Evolutionary conservation across 164 flowering plant genomes (phyloP), one percentile per base, ranked within the genome.

Genomic region (Tetrastigma voinierianum): DNA sequence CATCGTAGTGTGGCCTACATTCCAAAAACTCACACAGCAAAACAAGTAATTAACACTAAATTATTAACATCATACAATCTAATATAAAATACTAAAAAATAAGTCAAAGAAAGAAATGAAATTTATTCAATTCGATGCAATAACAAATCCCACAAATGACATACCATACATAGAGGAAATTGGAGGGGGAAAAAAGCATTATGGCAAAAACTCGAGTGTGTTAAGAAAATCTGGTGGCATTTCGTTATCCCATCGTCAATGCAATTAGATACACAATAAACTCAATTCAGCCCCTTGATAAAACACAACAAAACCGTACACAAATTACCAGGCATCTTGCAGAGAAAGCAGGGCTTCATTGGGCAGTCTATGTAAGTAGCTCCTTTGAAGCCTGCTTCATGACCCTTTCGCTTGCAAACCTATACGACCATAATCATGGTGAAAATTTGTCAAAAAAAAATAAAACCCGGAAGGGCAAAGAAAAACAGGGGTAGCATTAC

Each of bases 301-400:
- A 52, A 17, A 52, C 40, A 32, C 40, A 32, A 32, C 40, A 4
- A n/a, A 32, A 32, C 40, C 40, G 40, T 32, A 32, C 40, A 32
- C 3, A 32, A 32, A 32, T 70, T 72, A 91, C 97, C 96, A 49
- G 97, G 96, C 87, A 81, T 74, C 83, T 91, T 94, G 79, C 97
- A 91, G 15, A 95, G 88, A 60, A 86, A 95, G 72, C 98, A 95
- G 0, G 98, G 98, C 61, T 91, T 94, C 92, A 84, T 86, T 2
- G 97, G 98, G 69, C 98, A n/a, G 76, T 95, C 97, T 51, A 95
- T 83, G 74, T 92, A 95, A 0, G 98, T 95, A 51, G 98, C 97
- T 1, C 97, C 98, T 70, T 76, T 78, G 59, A 95, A 92, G 40
- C 98, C 97, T 8, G 97, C 98, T 78, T 92, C 89, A 70, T 95